Conservation (phyloP, 73 alveolate species). For the Tetrahymena elliotti region DNA sequence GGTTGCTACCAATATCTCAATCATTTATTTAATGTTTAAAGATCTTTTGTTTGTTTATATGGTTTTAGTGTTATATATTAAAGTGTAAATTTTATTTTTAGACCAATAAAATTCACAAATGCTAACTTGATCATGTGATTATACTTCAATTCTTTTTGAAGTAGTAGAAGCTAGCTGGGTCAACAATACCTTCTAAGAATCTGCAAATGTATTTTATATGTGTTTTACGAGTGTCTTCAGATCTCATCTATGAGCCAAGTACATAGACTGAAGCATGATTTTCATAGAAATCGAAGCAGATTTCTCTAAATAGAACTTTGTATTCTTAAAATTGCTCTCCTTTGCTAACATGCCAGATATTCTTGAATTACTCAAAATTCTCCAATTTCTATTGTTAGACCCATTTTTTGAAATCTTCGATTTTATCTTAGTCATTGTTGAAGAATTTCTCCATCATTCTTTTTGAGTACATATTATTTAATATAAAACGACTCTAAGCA, state of each 20-base stretch:
- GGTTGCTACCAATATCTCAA: no score
- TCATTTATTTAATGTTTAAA: background rate
- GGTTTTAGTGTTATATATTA: background rate
- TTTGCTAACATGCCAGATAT: slow-evolving; percentile 30
- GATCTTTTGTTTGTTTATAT: background rate
- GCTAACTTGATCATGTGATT: background rate
- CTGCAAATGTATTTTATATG: slow-evolving; percentile 29
- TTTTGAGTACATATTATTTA: slow-evolving; percentile 11
- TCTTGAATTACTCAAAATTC: slow-evolving; percentile 28
- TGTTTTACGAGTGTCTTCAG: slow-evolving; percentile 25
- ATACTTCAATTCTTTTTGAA: background rate
- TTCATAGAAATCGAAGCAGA: slow-evolving; percentile 23
- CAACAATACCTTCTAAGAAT: slow-evolving; percentile 36
- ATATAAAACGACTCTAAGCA: slow-evolving; percentile 26
- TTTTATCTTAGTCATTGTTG: background rate
- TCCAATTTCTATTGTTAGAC: slow-evolving; percentile 18
- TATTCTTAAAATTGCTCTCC: background rate
- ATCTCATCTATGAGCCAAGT: slow-evolving; percentile 40
- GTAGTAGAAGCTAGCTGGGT: slow-evolving; percentile 37
- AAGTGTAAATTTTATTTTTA: background rate
- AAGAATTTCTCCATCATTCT: slow-evolving; percentile 7
- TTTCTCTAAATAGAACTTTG: slow-evolving; percentile 21
- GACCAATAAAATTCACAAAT: background rate
- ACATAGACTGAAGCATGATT: slow-evolving; percentile 34
- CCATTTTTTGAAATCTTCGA: slow-evolving; percentile 28